Conservation (phyloP, 2,329 filamentous ascomycete genomes). For the Tolypocladium capitatum region DNA sequence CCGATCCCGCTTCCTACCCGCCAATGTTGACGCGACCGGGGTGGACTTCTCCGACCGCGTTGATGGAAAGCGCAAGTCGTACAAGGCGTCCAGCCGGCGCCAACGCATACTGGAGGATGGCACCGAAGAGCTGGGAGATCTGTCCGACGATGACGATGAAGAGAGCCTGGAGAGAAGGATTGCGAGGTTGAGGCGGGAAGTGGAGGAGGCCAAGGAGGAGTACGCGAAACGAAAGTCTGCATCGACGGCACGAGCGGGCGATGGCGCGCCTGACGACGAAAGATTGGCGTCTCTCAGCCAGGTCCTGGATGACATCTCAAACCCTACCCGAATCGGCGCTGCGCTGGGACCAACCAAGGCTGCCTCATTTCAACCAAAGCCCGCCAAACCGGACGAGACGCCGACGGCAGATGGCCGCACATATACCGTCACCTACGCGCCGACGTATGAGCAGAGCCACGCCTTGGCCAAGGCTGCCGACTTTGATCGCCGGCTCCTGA, state of each 20-base stretch:
- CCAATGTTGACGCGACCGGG: slow-evolving; percentile 60
- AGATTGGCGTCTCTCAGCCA: slow-evolving; percentile 54
- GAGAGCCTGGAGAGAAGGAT: slow-evolving; percentile 69
- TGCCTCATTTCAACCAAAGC: slow-evolving; percentile 2
- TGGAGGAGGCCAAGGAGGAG: slow-evolving; percentile 58
- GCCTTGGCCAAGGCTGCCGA: slow-evolving; percentile 70
- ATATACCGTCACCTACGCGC: slow-evolving; percentile 53
- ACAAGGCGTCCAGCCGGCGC: slow-evolving; percentile 59
- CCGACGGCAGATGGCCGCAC: slow-evolving; percentile 26
- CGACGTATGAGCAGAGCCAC: slow-evolving; percentile 52
- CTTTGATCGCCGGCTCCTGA: slow-evolving; percentile 69
- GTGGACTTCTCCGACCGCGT: slow-evolving; percentile 88
- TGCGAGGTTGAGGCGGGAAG: slow-evolving; percentile 68
- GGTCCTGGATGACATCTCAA: slow-evolving; percentile 53
- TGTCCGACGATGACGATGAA: slow-evolving; percentile 63
- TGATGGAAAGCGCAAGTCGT: slow-evolving; percentile 68
- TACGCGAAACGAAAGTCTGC: slow-evolving; percentile 41
- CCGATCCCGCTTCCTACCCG: slow-evolving; percentile 63
- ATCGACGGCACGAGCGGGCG: slow-evolving; percentile 31
- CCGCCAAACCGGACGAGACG: slow-evolving; percentile 10
- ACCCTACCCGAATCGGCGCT: slow-evolving; percentile 10
- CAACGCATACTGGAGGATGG: slow-evolving; percentile 50
- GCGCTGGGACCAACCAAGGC: slow-evolving; percentile 5
- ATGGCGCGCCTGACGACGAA: slow-evolving; percentile 23
- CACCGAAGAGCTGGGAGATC: slow-evolving; percentile 55